Evolutionary conservation across 345 rosid species (phyloP).

Genomic region (Eucalyptus cloeziana): DNA sequence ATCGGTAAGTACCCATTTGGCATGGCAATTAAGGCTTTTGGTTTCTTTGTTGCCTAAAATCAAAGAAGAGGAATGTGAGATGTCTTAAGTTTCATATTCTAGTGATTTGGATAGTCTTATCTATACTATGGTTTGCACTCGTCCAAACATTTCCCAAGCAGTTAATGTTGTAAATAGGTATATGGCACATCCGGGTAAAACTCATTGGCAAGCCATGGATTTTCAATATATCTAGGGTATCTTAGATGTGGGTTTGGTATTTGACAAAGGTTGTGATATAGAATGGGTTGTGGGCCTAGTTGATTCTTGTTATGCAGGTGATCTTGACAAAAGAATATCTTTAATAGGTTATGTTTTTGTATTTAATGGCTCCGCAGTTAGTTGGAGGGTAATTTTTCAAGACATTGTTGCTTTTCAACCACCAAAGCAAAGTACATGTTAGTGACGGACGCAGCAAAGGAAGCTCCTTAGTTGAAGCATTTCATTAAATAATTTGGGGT

Average conservation of each 20-base stretch:
- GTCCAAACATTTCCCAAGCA: neutral
- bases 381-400: neutral
- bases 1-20: neutral
- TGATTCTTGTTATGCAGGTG: neutral
- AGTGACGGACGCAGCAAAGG: accelerated
- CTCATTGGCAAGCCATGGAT: neutral
- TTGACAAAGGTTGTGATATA: neutral
- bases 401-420: neutral
- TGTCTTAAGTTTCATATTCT: neutral
- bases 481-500: neutral
- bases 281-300: neutral
- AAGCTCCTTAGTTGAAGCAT: neutral
- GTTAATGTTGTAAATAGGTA: neutral
- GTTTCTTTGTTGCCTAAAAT: neutral
- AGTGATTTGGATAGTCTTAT: neutral
- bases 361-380: neutral
- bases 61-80: neutral
- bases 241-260: neutral
- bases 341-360: too few relatives aligned
- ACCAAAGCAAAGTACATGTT: neutral
- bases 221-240: neutral
- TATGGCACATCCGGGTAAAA: neutral
- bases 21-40: neutral
- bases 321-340: neutral
- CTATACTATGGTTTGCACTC: neutral